These are phyloP conservation scores for Kazachstania bromeliacearum DNA, from an alignment of 805 yeast genomes.

Conservation along the genomic window DNA sequence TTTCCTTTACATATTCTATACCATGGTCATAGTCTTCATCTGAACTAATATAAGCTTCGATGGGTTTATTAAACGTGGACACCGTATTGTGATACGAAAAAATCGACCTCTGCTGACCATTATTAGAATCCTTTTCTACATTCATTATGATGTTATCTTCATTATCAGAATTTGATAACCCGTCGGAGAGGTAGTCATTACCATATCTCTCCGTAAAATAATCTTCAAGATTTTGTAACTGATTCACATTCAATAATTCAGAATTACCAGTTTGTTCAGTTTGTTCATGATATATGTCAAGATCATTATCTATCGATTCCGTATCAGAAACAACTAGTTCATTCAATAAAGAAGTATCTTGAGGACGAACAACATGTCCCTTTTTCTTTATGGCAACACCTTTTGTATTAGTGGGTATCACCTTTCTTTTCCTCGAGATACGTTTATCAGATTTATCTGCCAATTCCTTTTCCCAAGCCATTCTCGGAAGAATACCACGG, in stretches of 20 bases:
- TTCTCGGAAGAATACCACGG: slow-evolving; percentile 25
- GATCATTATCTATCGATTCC: slow-evolving; percentile 3
- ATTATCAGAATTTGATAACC: slow-evolving; percentile 4
- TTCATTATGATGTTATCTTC: neutral
- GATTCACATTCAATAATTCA: too few species aligned
- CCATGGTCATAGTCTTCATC: neutral
- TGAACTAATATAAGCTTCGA: neutral
- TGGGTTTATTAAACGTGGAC: too few species aligned
- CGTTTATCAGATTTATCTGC: neutral
- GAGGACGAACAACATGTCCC: neutral
- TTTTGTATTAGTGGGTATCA: slow-evolving; percentile 7
- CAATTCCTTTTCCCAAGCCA: slow-evolving; percentile 24
- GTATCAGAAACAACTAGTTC: slow-evolving; percentile 19
- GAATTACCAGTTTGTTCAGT: neutral
- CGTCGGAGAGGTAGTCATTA: slow-evolving; percentile 10
- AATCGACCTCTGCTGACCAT: too few species aligned
- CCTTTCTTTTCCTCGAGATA: slow-evolving; percentile 3
- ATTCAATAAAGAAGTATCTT: slow-evolving; percentile 13
- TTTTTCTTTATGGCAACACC: slow-evolving; percentile 23
- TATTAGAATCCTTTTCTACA: neutral
- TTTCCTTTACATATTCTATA: slow-evolving; percentile 5
- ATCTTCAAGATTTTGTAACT: slow-evolving; percentile 5
- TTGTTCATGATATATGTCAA: neutral
- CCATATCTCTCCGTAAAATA: slow-evolving; percentile 14
- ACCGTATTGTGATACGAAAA: too few species aligned